These are phyloP conservation scores for Xerocomellus chrysenteron DNA, from an alignment of 768 basidiomycete species.

Conservation along the genomic window DNA sequence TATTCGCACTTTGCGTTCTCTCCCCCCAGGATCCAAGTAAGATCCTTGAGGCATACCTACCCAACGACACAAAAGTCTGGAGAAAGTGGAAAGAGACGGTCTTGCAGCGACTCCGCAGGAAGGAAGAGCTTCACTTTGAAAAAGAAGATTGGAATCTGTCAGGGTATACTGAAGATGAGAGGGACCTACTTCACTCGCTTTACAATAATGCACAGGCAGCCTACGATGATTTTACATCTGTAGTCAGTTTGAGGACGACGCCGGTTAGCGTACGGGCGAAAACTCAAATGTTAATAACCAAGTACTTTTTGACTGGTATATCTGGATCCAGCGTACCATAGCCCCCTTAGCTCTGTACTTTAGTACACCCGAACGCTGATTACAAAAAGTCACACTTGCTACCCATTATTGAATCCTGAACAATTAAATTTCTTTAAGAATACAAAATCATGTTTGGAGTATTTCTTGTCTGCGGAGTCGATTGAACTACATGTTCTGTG, in stretches of 20 bases:
- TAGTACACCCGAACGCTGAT: too few relatives aligned
- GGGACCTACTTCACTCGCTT: neutral
- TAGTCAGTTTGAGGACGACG: neutral
- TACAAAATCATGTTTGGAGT: too few relatives aligned
- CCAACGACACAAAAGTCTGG: slow-evolving; percentile 11
- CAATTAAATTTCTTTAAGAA: too few relatives aligned
- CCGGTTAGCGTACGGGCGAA: too few relatives aligned
- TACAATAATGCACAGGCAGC: slow-evolving; percentile 1
- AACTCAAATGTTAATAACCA: too few relatives aligned
- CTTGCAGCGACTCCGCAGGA: neutral
- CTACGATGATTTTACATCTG: neutral
- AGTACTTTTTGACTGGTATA: too few relatives aligned
- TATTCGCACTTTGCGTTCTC: slow-evolving; percentile 4
- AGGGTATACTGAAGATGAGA: neutral
- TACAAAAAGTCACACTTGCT: too few relatives aligned
- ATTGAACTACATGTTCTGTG: too few relatives aligned
- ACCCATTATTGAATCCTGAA: too few relatives aligned
- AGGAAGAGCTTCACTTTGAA: neutral
- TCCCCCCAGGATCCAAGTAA: slow-evolving; percentile 5
- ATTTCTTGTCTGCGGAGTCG: too few relatives aligned
- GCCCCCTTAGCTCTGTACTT: too few relatives aligned
- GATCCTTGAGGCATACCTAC: slow-evolving; percentile 8
- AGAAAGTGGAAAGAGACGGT: slow-evolving; percentile 5
- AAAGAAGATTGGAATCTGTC: neutral
- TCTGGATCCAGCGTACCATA: too few relatives aligned